These are phyloP conservation scores for Tylopilus sp. DNA, from an alignment of 768 basidiomycete genomes.

Conservation along the genomic window DNA sequence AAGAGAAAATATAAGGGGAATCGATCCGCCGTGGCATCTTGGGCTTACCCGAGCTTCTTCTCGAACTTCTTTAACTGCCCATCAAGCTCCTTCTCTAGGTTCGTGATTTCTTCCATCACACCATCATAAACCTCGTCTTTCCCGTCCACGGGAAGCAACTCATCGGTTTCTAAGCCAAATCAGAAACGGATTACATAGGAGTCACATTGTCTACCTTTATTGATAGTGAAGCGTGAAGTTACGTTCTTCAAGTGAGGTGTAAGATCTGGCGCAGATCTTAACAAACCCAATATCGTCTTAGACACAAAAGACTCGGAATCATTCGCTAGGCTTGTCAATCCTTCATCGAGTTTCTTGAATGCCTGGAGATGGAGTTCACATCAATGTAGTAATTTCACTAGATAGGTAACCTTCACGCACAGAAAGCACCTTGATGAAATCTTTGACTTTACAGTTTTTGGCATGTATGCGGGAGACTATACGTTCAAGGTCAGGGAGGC, in stretches of 20 bases:
- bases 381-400: not conserved
- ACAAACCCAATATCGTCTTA: conserved; percentile 66
- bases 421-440: conserved; percentile 80
- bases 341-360: conserved; percentile 70
- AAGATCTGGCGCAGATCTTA: conserved; percentile 82
- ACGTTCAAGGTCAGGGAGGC: conserved; percentile 88
- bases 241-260: conserved; percentile 67
- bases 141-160: conserved; percentile 78
- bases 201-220: conserved; percentile 48
- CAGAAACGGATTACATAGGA: conserved; percentile 17
- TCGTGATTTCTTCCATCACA: conserved; percentile 65
- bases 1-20: conserved; percentile 23
- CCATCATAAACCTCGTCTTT: conserved; percentile 84
- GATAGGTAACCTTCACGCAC: conserved; percentile 39
- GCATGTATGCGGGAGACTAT: conserved; percentile 95
- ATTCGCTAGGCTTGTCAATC: conserved; percentile 59
- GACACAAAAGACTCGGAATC: conserved; percentile 73
- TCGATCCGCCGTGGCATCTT: conserved; percentile 3
- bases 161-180: conserved; percentile 50
- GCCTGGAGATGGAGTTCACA: conserved; percentile 42
- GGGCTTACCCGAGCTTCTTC: conserved; percentile 59
- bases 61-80: conserved; percentile 60
- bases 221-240: conserved; percentile 57
- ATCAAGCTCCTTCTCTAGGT: conserved; percentile 71
- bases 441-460: conserved; percentile 80